Evolutionary conservation across 2,329 filamentous ascomycete species (phyloP), one percentile per base, ranked within the genome.

Genomic region (Ophiostoma pallidulum): DNA sequence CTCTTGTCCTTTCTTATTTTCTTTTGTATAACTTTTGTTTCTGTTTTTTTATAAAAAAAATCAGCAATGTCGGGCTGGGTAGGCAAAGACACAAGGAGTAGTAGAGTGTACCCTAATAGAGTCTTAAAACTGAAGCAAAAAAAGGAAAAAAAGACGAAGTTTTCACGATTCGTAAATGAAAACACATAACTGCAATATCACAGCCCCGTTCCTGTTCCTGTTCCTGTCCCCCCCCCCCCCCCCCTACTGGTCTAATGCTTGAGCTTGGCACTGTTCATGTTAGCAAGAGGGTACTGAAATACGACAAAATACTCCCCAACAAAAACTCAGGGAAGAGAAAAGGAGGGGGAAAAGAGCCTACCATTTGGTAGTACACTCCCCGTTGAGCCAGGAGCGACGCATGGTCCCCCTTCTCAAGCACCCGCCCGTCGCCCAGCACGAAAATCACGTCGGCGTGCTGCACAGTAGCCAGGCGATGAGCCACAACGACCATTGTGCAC

Each of bases 401-500:
- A 54, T 84, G 80, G 16, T 70, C 75, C 2, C 81, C 81, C 43
- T 67, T 72, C 61, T 85, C 81, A 2, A 82, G 74, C 37, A 85
- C 71, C 57, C 60, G 64, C 19, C 80, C 80, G 49, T 75, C 70
- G 55, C 84, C 80, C 57, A 85, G 79, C 29, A 85, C 80, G 47
- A 81, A 84, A 51, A 85, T 84, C 37, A 80, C 66, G 56, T 85
- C 80, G 0, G 81, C 81, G 53, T 80, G 78, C 59, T 84, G 80
- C 40, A 84, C 82, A 1, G 81, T 84, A 0, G 74, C 71, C 8
- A 85, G 63, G 26, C 81, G 68, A 62, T 85, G 81, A 12, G 81
- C 81, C 7, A 85, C 80, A 1, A 80, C 80, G 50, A 85, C 78
- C 0, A 80, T 85, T 46, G 78, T 82, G 42, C 78, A 47, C 16